These are phyloP conservation scores for Metschnikowia baotianmanensis DNA, from an alignment of 805 yeast species.

Conservation along the genomic window DNA sequence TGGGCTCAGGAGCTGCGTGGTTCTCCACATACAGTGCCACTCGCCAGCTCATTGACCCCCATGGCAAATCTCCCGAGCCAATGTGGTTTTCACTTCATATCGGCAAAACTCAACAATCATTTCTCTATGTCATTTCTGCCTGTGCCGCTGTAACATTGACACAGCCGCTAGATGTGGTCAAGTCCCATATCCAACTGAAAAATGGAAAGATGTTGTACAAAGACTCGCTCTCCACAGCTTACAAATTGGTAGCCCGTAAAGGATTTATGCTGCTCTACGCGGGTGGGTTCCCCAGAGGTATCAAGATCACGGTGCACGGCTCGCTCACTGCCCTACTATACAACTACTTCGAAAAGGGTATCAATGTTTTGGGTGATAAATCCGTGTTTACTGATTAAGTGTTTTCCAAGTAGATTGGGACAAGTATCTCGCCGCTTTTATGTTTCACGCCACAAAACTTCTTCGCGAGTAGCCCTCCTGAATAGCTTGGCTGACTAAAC, in stretches of 20 bases:
- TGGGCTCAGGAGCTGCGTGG: constrained; percentile 75
- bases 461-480: constrained; percentile 59
- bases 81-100: constrained; percentile 47
- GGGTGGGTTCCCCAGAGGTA: constrained; percentile 56
- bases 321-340: constrained; percentile 66
- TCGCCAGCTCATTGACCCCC: constrained; percentile 67
- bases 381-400: constrained; percentile 19
- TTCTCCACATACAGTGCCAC: constrained; percentile 79
- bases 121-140: constrained; percentile 58
- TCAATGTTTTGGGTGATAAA: constrained; percentile 17
- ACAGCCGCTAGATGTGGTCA: constrained; percentile 86
- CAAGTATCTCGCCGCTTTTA: constrained; percentile 46
- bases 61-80: constrained; percentile 24
- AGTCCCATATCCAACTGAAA: constrained; percentile 81
- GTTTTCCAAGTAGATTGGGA: constrained; percentile 48
- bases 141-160: constrained; percentile 72
- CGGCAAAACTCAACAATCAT: constrained; percentile 42
- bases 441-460: constrained; percentile 56
- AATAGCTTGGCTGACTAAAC: constrained; percentile 71
- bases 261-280: constrained; percentile 34
- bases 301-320: constrained; percentile 70
- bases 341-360: constrained; percentile 45
- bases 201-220: constrained; percentile 56
- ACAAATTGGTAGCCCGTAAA: constrained; percentile 23
- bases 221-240: constrained; percentile 51